phyloP scores from a whole-genome alignment of 495 filamentous ascomycete species.

The Hypoxylon lienhwacheense region DNA sequence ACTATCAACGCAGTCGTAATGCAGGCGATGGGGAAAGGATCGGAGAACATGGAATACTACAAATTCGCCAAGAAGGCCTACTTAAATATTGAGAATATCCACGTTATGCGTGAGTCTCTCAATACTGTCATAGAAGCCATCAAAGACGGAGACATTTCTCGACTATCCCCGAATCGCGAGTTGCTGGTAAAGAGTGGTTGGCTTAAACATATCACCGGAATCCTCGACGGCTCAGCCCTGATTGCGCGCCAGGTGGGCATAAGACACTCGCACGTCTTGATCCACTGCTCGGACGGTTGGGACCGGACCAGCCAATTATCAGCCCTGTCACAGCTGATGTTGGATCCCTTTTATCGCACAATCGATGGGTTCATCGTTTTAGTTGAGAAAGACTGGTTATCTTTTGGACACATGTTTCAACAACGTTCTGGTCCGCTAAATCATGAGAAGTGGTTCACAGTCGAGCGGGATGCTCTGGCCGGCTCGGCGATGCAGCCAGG shows the following conservation, averaged over 20 bases:
- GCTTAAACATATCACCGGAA: constrained; percentile 84
- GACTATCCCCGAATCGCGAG: constrained; percentile 81
- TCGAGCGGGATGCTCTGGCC: constrained; percentile 69
- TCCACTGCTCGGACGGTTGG: constrained; percentile 99
- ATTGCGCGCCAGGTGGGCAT: constrained; percentile 90
- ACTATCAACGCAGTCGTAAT: constrained; percentile 95
- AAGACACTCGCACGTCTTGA: constrained; percentile 89
- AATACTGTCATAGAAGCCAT: constrained; percentile 86
- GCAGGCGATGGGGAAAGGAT: constrained; percentile 91
- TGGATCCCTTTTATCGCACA: constrained; percentile 95
- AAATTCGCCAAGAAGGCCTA: constrained; percentile 88
- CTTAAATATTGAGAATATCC: constrained; percentile 98
- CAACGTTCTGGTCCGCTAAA: constrained; percentile 82
- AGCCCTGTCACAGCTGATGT: constrained; percentile 87
- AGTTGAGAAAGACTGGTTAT: constrained; percentile 97
- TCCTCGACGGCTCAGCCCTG: constrained; percentile 80
- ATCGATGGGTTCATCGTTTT: constrained; percentile 94
- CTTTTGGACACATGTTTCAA: constrained; percentile 96
- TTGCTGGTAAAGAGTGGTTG: constrained; percentile 81
- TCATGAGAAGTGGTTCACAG: constrained; percentile 93
- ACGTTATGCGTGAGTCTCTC: constrained; percentile 94
- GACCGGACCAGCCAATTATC: constrained; percentile 95
- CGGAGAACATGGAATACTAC: constrained; percentile 98
- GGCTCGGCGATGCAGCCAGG: constrained; percentile 56
- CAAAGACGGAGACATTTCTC: constrained; percentile 88